Evolutionary conservation across 352 stramenopile species (phyloP).

Genomic region (Pythium sukuiense): DNA sequence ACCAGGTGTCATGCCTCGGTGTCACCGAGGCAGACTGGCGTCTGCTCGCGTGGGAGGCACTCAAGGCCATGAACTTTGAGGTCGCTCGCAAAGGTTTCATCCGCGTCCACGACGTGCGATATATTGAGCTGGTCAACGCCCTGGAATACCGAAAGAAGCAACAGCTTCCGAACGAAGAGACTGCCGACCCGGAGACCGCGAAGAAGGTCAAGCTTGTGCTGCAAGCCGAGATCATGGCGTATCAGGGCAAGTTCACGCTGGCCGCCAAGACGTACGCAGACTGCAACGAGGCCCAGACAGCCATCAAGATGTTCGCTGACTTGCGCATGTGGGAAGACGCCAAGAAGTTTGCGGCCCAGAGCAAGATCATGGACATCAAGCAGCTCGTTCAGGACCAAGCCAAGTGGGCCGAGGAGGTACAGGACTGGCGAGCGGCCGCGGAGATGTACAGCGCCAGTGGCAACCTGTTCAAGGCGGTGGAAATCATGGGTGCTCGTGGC

Average conservation of each 20-base stretch:
- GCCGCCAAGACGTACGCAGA: conserved; percentile 89
- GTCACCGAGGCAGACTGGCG: conserved; percentile 93
- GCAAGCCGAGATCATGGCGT: conserved; percentile 91
- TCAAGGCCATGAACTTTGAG: conserved; percentile 81
- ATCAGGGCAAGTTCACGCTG: conserved; percentile 90
- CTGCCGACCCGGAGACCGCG: conserved; percentile 33
- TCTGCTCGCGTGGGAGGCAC: conserved; percentile 82
- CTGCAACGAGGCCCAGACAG: conserved; percentile 73
- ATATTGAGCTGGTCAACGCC: conserved; percentile 88
- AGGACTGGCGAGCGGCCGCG: conserved; percentile 89
- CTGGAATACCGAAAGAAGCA: conserved; percentile 80
- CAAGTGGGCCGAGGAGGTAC: conserved; percentile 91
- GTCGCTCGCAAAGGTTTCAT: conserved; percentile 88
- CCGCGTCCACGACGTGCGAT: conserved; percentile 89
- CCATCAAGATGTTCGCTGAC: conserved; percentile 94
- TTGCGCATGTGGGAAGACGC: conserved; percentile 94
- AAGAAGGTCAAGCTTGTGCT: conserved; percentile 71
- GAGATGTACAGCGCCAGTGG: conserved; percentile 91
- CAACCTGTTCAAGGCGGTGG: conserved; percentile 74
- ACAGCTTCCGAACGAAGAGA: conserved; percentile 40
- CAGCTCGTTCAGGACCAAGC: conserved; percentile 90
- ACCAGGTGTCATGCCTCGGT: conserved; percentile 91
- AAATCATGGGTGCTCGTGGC: conserved; percentile 86
- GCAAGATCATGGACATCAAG: conserved; percentile 80
- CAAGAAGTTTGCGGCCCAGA: conserved; percentile 87